phyloP scores from a whole-genome alignment of 257 asterid species.

The Solanum clarkiae region DNA sequence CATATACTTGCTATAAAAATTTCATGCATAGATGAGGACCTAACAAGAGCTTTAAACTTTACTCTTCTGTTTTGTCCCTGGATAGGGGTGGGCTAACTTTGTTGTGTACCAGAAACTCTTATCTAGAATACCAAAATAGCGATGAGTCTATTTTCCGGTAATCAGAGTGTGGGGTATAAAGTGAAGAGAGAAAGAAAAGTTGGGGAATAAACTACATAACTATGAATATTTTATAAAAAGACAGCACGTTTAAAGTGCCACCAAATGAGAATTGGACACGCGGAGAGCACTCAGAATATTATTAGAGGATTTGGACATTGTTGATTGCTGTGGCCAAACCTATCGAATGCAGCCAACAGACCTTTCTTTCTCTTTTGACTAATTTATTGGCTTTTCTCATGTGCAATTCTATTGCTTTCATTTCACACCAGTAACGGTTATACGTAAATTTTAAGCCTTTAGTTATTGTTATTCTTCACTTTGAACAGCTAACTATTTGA shows the following conservation, averaged over 20 bases:
- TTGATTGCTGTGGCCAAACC: neutral
- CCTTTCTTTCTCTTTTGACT: neutral
- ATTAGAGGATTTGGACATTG: neutral
- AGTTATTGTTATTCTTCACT: too few relatives aligned
- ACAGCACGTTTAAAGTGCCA: neutral
- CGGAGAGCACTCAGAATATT: neutral
- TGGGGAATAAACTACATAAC: neutral
- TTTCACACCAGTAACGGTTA: neutral
- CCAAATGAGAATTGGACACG: neutral
- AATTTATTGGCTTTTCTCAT: neutral
- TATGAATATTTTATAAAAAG: neutral
- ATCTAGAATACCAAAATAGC: neutral
- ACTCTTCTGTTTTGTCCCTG: neutral
- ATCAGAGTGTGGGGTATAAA: conserved; percentile 9
- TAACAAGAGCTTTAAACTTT: conserved; percentile 1
- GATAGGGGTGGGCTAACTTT: neutral
- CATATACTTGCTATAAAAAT: neutral
- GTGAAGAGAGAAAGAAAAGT: conserved; percentile 7
- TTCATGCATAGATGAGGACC: conserved; percentile 2
- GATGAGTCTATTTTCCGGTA: conserved; percentile 11
- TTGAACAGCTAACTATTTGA: neutral
- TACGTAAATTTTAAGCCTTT: too few relatives aligned
- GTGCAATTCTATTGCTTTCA: neutral
- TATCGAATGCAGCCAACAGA: neutral
- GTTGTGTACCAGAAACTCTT: neutral